Percentiles rank a stretch among this genome's conserved stretches.
phyloP scores from a whole-genome alignment of 805 yeast species.

The Candida tallmaniae region DNA sequence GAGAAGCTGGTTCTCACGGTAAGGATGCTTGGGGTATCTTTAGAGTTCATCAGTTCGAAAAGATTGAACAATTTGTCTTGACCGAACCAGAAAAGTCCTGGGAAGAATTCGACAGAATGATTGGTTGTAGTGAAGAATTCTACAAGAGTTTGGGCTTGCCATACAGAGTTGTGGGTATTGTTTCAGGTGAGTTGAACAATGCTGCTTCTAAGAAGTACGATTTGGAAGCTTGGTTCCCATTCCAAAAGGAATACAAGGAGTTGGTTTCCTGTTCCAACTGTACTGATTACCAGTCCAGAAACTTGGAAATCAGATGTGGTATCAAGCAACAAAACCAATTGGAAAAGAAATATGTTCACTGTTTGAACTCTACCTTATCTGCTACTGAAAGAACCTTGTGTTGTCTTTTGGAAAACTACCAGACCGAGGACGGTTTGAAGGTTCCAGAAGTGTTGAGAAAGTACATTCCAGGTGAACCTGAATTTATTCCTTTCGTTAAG shows the following conservation, averaged over 20 bases:
- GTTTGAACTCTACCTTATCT: constrained; percentile 94
- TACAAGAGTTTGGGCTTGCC: constrained; percentile 90
- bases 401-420: constrained; percentile 96
- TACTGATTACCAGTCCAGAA: constrained; percentile 98
- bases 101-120: constrained; percentile 97
- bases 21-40: constrained; percentile 99
- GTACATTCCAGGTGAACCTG: constrained; percentile 98
- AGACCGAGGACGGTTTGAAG: constrained; percentile 90
- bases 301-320: constrained; percentile 98
- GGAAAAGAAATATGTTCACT: constrained; percentile 97
- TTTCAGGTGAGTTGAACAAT: constrained; percentile 96
- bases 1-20: constrained; percentile 99
- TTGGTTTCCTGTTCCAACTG: constrained; percentile 98
- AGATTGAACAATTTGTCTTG: constrained; percentile 92
- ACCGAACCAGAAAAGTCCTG: constrained; percentile 98
- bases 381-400: constrained; percentile 98
- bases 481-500: constrained; percentile 83
- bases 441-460: constrained; percentile 94
- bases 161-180: constrained; percentile 96
- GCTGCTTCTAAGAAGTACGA: constrained; percentile 99
- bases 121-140: constrained; percentile 83
- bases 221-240: constrained; percentile 99
- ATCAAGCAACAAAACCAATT: constrained; percentile 91
- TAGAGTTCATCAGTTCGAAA: constrained; percentile 98
- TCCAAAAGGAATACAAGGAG: constrained; percentile 97